Evolutionary conservation across 495 filamentous ascomycete genomes (phyloP).

Genomic region (Penicillium alfredii): DNA sequence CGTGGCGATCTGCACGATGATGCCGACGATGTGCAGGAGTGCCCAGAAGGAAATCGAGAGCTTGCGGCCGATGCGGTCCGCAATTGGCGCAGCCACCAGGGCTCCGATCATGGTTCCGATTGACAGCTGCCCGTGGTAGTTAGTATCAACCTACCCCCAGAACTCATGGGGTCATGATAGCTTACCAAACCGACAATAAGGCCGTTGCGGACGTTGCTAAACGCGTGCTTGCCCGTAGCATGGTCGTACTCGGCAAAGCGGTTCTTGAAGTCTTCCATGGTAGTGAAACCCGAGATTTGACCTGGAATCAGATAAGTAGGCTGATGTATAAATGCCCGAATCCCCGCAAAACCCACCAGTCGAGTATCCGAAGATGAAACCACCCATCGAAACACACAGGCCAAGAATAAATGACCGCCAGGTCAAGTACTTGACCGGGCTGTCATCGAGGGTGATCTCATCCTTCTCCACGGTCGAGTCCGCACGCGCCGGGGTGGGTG

Average conservation of each 20-base stretch:
- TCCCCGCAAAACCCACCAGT: slow-evolving; percentile 41
- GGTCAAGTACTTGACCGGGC: slow-evolving; percentile 44
- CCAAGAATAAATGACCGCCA: slow-evolving; percentile 47
- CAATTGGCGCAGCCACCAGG: slow-evolving; percentile 52
- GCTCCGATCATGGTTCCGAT: slow-evolving; percentile 67
- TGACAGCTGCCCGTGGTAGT: slow-evolving; percentile 39
- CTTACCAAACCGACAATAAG: slow-evolving; percentile 52
- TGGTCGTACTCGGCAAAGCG: slow-evolving; percentile 40
- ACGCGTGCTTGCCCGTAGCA: slow-evolving; percentile 33
- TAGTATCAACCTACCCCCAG: slow-evolving; percentile 3
- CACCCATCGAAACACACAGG: slow-evolving; percentile 59
- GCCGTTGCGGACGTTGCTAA: slow-evolving; percentile 51
- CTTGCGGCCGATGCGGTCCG: slow-evolving; percentile 50
- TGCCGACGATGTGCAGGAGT: slow-evolving; percentile 61
- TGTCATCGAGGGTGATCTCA: slow-evolving; percentile 37
- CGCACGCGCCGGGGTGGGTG: slow-evolving; percentile 33
- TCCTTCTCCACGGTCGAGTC: slow-evolving; percentile 39
- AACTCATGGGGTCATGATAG: neutral
- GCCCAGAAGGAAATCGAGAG: slow-evolving; percentile 50
- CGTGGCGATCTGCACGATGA: slow-evolving; percentile 62
- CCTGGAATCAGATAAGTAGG: too few species aligned
- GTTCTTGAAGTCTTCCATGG: slow-evolving; percentile 49
- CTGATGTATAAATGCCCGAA: too few species aligned
- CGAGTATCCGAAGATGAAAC: slow-evolving; percentile 73
- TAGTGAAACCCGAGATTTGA: slow-evolving; percentile 55